Base-by-base conservation (phyloP, 2,329 filamentous ascomycete species). In the Cercospora sp. region DNA sequence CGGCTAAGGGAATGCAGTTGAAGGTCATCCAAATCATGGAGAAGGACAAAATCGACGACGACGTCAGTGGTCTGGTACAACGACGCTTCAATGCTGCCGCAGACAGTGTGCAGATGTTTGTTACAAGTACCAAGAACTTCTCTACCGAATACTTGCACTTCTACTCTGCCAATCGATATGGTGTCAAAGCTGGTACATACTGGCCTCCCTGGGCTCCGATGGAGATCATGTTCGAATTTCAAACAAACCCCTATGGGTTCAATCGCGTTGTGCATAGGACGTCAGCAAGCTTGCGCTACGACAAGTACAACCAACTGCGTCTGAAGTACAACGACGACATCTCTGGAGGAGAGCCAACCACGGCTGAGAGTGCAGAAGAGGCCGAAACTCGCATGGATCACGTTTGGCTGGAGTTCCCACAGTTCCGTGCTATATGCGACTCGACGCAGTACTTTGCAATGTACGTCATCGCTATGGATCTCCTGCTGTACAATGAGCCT, bases 181-280 rank as follows among this genome's bases (percentile, higher is more conserved):
- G 96, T 42, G 90, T 93, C 31, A 89, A 92, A 48, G 86, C 87
- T 40, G 93, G 93, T 9, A 92, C 93, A 3, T 89, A 92, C 16
- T 99, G 96, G 95, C 95, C 95, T 10, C 95, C 95, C 0, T 99
- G 95, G 95, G 92, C 98, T 58, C 95, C 95, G 0, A 90, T 99
- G 82, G 95, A 99, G 80, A 92, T 97, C 74, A 97, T 99, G 90
- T 97, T 97, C 75, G 94, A 98, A 79, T 99, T 97, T 79, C 85
- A 94, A 72, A 87, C 91, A 5, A 94, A 97, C 78, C 94, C 95
- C 0, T 97, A 97, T 76, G 95, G 96, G n/a, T 99, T 99, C 84
- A 94, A 94, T 78, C 89, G 95, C 68, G 94, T 99, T 31, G 94
- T 99, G 10, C 93, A 98, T 78, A 94, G 96, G 79, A 99, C 95